phyloP scores from a whole-genome alignment of 257 asterid species.

The Scutellaria barbata region DNA sequence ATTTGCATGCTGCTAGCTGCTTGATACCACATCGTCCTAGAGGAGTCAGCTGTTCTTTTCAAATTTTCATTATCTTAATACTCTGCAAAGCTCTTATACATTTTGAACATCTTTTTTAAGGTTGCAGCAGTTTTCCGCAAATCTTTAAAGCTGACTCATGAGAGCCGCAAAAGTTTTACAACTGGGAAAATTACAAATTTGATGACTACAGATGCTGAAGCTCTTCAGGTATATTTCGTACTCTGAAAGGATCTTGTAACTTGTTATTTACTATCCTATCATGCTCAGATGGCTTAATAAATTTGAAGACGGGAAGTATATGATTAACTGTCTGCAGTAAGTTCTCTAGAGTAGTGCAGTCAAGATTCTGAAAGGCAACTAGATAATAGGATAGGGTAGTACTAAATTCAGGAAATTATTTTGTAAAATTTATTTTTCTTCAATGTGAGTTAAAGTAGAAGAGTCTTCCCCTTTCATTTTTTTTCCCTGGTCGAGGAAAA shows the following conservation, averaged over 20 bases:
- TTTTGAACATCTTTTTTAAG: constrained; percentile 46
- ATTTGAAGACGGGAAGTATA: constrained; percentile 2
- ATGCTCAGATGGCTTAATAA: constrained; percentile 18
- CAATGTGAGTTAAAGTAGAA: too few relatives aligned
- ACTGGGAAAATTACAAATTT: constrained; percentile 91
- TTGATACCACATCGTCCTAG: not conserved
- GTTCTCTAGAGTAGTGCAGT: not conserved
- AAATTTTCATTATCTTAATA: constrained; percentile 7
- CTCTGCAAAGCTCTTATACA: constrained; percentile 9
- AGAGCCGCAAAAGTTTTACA: constrained; percentile 85
- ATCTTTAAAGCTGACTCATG: constrained; percentile 88
- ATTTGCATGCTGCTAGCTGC: not conserved
- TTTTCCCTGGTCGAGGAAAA: too few relatives aligned
- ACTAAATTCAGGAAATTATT: not conserved
- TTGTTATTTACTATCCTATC: not conserved
- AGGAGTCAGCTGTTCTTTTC: constrained; percentile 17
- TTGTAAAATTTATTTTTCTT: not conserved
- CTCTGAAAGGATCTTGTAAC: constrained; percentile 2
- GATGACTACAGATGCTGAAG: constrained; percentile 95
- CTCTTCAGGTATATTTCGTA: constrained; percentile 74
- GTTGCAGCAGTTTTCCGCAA: constrained; percentile 93
- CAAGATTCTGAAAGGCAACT: constrained; percentile 12
- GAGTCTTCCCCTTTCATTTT: too few relatives aligned
- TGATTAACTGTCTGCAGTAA: not conserved
- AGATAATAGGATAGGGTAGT: not conserved